Conservation (phyloP, 495 filamentous ascomycete species). For the Penicillium chermesinum region DNA sequence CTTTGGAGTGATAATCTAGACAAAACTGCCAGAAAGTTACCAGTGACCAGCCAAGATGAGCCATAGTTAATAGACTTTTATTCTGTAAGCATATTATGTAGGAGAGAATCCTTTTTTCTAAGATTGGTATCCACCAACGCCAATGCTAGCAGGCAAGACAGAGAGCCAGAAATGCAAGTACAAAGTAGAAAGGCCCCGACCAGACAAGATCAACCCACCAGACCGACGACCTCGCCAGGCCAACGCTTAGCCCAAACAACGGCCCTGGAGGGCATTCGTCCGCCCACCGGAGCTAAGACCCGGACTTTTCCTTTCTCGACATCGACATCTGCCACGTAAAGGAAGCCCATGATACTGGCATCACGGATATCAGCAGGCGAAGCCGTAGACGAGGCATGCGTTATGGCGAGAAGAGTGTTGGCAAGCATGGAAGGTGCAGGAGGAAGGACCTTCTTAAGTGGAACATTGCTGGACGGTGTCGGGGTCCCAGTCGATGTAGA, state of each 20-base stretch:
- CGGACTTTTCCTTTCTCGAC: constrained; percentile 75
- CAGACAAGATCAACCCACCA: constrained; percentile 35
- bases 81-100: neutral
- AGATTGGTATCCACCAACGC: neutral
- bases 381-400: constrained; percentile 63
- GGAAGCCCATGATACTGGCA: constrained; percentile 83
- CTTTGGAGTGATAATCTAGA: too few species aligned
- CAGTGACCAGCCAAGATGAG: neutral
- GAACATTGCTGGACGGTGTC: constrained; percentile 20
- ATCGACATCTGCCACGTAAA: constrained; percentile 88
- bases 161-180: neutral
- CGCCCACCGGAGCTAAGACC: constrained; percentile 74
- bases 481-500: constrained; percentile 1
- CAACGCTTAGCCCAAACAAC: constrained; percentile 59
- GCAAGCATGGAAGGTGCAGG: constrained; percentile 33
- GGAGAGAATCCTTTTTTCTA: neutral
- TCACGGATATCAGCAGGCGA: constrained; percentile 68
- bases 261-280: constrained; percentile 69
- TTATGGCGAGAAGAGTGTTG: constrained; percentile 73
- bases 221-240: constrained; percentile 46
- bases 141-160: constrained; percentile 1
- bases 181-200: neutral
- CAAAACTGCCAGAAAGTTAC: too few species aligned
- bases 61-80: neutral
- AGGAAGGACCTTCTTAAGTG: constrained; percentile 32